phyloP scores from a whole-genome alignment of 768 basidiomycete species.

The Trametes elegans region DNA sequence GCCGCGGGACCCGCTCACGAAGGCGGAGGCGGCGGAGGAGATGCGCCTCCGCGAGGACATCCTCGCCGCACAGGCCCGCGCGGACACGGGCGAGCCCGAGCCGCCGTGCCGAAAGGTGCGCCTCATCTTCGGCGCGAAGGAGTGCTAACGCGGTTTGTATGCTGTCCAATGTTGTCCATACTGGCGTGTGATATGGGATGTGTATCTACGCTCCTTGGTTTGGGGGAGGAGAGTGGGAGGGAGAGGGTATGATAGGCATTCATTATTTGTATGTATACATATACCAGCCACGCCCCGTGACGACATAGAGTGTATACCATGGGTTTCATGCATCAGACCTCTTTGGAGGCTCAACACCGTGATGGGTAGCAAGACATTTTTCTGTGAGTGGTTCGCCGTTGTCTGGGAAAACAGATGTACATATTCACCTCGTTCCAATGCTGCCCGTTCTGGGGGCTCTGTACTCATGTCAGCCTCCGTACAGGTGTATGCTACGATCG shows the following conservation, averaged over 20 bases:
- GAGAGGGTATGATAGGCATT: neutral
- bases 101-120: slow-evolving; percentile 24
- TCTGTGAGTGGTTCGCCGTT: neutral
- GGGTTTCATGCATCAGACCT: neutral
- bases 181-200: neutral
- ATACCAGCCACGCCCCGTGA: neutral
- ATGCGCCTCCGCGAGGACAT: slow-evolving; percentile 29
- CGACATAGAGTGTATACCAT: slow-evolving; percentile 14
- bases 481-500: no score
- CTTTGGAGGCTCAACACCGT: no score
- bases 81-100: slow-evolving; percentile 23
- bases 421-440: no score
- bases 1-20: slow-evolving; percentile 24
- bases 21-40: slow-evolving; percentile 26
- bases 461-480: no score
- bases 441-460: neutral
- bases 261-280: slow-evolving; percentile 21
- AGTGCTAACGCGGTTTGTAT: neutral
- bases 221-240: neutral
- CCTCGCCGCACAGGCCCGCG: slow-evolving; percentile 21
- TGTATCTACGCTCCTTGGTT: neutral
- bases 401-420: no score
- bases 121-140: slow-evolving; percentile 26
- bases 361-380: no score
- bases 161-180: neutral